Percentiles rank a stretch among this genome's conserved stretches.
Conservation (phyloP, 169 alveolate genomes). For the Perkinsus olseni region DNA sequence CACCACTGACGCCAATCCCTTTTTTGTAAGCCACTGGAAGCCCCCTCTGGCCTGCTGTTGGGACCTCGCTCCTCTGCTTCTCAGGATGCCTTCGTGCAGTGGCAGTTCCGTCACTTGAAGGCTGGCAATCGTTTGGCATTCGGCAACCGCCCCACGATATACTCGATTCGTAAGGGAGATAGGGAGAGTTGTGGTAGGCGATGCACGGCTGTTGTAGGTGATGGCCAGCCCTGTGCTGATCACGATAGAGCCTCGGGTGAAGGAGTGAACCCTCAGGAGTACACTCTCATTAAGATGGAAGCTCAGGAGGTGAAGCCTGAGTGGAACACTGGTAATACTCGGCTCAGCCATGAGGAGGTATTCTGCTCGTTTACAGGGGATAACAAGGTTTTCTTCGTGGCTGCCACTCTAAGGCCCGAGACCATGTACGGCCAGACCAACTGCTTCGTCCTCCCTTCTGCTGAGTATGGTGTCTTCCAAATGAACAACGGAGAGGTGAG, state of each 20-base stretch:
- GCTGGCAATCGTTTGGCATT: constrained; percentile 11
- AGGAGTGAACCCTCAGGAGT: constrained; percentile 91
- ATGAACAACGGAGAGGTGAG: constrained; percentile 62
- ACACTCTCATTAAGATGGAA: constrained; percentile 85
- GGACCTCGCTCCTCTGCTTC: too few species aligned
- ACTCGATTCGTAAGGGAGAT: background rate
- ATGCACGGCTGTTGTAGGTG: constrained; percentile 30
- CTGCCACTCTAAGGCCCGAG: constrained; percentile 98
- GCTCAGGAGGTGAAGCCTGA: constrained; percentile 48
- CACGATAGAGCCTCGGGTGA: constrained; percentile 86
- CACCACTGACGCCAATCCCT: constrained; percentile 96
- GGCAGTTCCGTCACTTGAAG: constrained; percentile 94
- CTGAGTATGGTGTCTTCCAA: constrained; percentile 55
- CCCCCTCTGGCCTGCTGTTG: background rate
- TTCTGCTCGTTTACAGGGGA: constrained; percentile 33
- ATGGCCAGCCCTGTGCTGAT: constrained; percentile 97
- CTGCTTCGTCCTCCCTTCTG: constrained; percentile 88
- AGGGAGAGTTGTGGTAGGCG: background rate
- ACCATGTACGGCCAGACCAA: constrained; percentile 99
- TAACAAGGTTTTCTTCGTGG: constrained; percentile 75
- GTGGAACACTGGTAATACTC: constrained; percentile 15
- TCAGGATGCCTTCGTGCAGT: constrained; percentile 63
- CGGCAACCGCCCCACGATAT: constrained; percentile 55
- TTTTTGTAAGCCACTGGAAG: constrained; percentile 71
- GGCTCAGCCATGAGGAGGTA: constrained; percentile 7